Percentiles rank a stretch among this genome's conserved stretches.
These are phyloP conservation scores for Astrothelium macrocarpum DNA, from an alignment of 495 filamentous ascomycete genomes.

Conservation along the genomic window DNA sequence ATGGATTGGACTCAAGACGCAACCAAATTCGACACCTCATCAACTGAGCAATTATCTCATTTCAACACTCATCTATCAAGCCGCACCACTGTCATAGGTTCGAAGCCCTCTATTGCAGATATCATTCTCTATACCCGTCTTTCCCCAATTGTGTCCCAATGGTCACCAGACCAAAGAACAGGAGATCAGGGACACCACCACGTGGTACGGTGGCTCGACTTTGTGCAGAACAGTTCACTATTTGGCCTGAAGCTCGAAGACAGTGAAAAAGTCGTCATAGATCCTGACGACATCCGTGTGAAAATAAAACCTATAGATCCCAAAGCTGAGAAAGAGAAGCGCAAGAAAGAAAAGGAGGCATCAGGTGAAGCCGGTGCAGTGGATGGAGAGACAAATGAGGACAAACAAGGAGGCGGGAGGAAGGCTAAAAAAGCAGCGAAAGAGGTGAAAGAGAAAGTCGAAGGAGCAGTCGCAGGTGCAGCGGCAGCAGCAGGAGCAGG, in stretches of 20 bases:
- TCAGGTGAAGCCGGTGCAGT: conserved; percentile 19
- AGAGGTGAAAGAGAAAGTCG: conserved; percentile 24
- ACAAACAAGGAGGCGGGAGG: conserved; percentile 11
- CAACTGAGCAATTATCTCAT: conserved; percentile 46
- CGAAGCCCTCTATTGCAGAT: conserved; percentile 86
- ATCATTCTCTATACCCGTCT: conserved; percentile 74
- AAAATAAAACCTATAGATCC: conserved; percentile 38
- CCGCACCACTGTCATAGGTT: conserved; percentile 80
- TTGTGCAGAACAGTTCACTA: conserved; percentile 79
- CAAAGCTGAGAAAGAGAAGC: conserved; percentile 48
- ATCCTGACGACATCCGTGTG: conserved; percentile 70
- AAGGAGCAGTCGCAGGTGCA: conserved; percentile 23
- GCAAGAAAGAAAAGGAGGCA: conserved; percentile 37
- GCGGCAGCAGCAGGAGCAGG: conserved; percentile 43
- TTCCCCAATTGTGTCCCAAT: conserved; percentile 66
- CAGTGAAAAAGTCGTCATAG: conserved; percentile 69
- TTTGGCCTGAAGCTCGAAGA: conserved; percentile 63
- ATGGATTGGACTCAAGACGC: conserved; percentile 74
- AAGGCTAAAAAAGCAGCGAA: conserved; percentile 28
- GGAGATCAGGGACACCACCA: conserved; percentile 84
- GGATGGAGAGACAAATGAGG: conserved; percentile 18
- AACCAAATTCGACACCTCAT: conserved; percentile 48
- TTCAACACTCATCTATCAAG: conserved; percentile 81
- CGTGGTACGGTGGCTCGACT: conserved; percentile 85
- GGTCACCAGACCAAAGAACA: conserved; percentile 79